Conservation (phyloP, 2,329 filamentous ascomycete species). For the Nemania serpens region DNA sequence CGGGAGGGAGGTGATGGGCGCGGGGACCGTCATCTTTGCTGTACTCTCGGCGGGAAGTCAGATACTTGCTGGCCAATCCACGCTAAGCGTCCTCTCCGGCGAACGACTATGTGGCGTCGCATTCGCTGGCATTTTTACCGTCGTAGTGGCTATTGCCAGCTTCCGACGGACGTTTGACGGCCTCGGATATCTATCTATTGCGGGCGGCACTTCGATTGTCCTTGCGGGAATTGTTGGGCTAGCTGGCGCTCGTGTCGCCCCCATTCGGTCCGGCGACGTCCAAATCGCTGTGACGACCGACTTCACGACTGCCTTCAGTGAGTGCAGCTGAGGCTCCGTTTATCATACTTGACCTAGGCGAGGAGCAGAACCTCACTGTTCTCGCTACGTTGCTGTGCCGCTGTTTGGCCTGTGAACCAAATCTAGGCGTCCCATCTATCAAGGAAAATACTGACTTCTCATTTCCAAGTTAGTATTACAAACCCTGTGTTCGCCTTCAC, state of each 20-base stretch:
- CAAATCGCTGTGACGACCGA: slow-evolving; percentile 44
- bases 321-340: not conserved
- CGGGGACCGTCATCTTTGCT: slow-evolving; percentile 57
- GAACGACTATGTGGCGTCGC: slow-evolving; percentile 54
- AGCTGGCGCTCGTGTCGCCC: slow-evolving; percentile 52
- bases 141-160: slow-evolving; percentile 51
- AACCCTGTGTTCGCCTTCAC: slow-evolving; percentile 59
- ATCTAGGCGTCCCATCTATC: not conserved
- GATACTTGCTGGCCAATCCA: slow-evolving; percentile 56
- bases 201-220: slow-evolving; percentile 52
- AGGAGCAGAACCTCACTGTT: too few relatives aligned
- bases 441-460: not conserved
- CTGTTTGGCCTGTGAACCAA: too few relatives aligned
- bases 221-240: slow-evolving; percentile 56
- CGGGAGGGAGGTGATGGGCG: slow-evolving; percentile 54
- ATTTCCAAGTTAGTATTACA: slow-evolving; percentile 45
- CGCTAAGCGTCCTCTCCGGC: slow-evolving; percentile 51
- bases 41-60: slow-evolving; percentile 56
- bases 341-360: too few relatives aligned
- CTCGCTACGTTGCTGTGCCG: too few relatives aligned
- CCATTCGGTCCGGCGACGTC: slow-evolving; percentile 45
- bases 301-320: slow-evolving; percentile 50
- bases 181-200: slow-evolving; percentile 53
- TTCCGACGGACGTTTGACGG: slow-evolving; percentile 55
- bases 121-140: slow-evolving; percentile 55